Conservation (phyloP, 306 rosid genomes). For the Begonia fuchsioides region DNA sequence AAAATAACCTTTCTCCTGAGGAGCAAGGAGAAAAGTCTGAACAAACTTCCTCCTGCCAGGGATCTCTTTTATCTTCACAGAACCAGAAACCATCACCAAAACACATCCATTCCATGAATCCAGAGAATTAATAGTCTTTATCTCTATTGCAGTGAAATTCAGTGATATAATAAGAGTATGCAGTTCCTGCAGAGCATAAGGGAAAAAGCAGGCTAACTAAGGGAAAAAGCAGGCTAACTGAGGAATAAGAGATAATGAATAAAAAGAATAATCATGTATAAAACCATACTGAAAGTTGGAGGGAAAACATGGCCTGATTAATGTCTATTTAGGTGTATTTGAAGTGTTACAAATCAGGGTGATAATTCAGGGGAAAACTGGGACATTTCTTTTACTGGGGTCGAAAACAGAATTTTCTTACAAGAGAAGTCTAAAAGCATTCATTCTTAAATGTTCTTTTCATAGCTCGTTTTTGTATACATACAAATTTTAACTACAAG, state of each 20-base stretch:
- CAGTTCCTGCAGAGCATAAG: constrained; percentile 44
- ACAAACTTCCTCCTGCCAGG: constrained; percentile 53
- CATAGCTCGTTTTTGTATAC: no score
- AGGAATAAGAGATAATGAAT: no score
- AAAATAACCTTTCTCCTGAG: constrained; percentile 83
- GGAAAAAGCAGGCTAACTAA: not conserved
- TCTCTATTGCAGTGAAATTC: constrained; percentile 55
- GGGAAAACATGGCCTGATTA: not conserved
- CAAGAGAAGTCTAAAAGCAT: no score
- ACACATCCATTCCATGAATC: constrained; percentile 80
- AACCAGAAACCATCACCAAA: constrained; percentile 79
- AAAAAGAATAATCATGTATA: not conserved
- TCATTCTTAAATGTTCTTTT: no score
- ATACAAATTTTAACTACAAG: no score
- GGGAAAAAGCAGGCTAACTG: no score
- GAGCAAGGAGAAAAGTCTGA: constrained; percentile 83
- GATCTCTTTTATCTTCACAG: constrained; percentile 58
- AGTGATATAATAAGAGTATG: constrained; percentile 48
- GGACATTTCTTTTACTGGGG: not conserved
- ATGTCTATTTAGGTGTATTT: no score
- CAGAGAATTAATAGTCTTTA: constrained; percentile 78
- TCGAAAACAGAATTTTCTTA: no score
- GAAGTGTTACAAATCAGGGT: no score
- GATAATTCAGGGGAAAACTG: not conserved
- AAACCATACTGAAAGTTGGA: not conserved